phyloP scores from a whole-genome alignment of 208 protist genomes.

The Leishmania mexicana region DNA sequence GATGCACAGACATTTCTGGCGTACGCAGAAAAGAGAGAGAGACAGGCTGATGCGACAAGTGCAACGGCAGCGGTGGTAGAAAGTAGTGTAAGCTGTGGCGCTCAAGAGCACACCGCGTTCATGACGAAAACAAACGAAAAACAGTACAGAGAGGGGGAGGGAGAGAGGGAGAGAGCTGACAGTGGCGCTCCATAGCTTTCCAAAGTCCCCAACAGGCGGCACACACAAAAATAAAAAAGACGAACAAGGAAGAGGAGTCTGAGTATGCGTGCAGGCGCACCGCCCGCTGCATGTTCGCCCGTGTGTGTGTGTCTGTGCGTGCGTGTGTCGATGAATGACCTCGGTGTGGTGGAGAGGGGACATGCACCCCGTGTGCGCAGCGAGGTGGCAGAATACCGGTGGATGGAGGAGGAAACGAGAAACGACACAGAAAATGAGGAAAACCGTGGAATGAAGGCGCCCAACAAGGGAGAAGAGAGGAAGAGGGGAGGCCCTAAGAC shows the following conservation, averaged over 20 bases:
- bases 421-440: neutral
- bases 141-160: neutral
- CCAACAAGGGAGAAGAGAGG: neutral
- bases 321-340: neutral
- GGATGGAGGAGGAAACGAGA: neutral
- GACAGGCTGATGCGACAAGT: neutral
- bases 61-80: neutral
- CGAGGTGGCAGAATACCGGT: neutral
- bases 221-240: neutral
- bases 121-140: neutral
- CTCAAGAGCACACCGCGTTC: neutral
- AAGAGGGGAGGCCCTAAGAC: neutral
- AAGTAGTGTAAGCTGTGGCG: neutral
- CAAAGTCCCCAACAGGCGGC: neutral
- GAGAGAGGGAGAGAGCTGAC: neutral
- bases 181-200: neutral
- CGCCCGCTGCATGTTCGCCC: neutral
- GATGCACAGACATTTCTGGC: neutral
- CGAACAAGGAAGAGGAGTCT: neutral
- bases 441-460: neutral
- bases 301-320: neutral
- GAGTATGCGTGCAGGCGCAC: neutral
- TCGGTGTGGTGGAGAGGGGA: neutral
- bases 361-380: neutral
- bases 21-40: neutral